Evolutionary conservation across 2,329 filamentous ascomycete species (phyloP).

Genomic region (Fusarium brachygibbosum): DNA sequence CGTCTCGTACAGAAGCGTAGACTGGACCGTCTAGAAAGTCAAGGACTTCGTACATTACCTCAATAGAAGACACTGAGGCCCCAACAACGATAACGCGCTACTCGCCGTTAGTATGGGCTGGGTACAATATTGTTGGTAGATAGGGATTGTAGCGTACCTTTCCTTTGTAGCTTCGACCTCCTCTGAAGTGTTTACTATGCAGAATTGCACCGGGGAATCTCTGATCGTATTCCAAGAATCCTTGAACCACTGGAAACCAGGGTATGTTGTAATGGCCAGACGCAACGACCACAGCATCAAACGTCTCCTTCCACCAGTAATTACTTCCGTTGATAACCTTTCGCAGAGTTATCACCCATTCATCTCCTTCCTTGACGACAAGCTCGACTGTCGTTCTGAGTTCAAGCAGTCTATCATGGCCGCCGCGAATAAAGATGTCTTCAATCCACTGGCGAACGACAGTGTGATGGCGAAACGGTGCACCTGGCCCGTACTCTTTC

Average conservation of each 20-base stretch:
- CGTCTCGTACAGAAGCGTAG: conserved; percentile 21
- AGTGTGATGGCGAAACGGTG: conserved; percentile 22
- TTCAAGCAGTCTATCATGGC: conserved; percentile 18
- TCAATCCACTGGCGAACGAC: conserved; percentile 32
- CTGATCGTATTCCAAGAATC: conserved; percentile 19
- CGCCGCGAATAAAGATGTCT: conserved; percentile 13
- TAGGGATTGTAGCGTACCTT: conserved; percentile 2
- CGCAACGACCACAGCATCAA: conserved; percentile 36
- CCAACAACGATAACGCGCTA: conserved; percentile 35
- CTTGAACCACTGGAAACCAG: conserved; percentile 27
- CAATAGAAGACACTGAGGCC: conserved; percentile 29
- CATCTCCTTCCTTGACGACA: conserved; percentile 10
- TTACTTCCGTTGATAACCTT: conserved; percentile 23
- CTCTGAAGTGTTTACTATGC: conserved; percentile 36
- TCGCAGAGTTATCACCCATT: conserved; percentile 27
- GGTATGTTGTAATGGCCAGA: conserved; percentile 36
- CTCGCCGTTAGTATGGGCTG: neutral
- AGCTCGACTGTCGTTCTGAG: conserved; percentile 21
- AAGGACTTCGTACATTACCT: conserved; percentile 31
- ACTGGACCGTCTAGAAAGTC: conserved; percentile 11
- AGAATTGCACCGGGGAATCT: conserved; percentile 4
- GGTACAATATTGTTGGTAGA: accelerated
- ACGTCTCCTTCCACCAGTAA: conserved; percentile 35
- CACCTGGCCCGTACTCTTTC: conserved; percentile 12
- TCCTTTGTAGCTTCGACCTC: conserved; percentile 1